Evolutionary conservation across 2,329 filamentous ascomycete genomes (phyloP), one percentile per base, ranked within the genome.

Genomic region (Hawksworthiomyces lignivorus): DNA sequence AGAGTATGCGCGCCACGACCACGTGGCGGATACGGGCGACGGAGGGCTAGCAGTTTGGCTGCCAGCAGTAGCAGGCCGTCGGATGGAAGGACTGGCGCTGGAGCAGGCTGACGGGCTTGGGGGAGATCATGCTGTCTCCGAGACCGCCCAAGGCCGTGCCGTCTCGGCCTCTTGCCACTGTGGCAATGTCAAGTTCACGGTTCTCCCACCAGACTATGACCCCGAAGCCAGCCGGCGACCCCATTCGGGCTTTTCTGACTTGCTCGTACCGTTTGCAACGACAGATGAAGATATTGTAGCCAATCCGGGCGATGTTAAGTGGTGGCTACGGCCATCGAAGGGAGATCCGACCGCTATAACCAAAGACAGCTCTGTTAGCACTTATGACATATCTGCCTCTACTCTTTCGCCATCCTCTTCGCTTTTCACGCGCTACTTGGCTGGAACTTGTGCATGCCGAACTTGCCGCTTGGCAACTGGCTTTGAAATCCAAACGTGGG

Each of bases 401-500:
- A n/a, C n/a, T n/a, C n/a, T n/a, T n/a, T n/a, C n/a, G n/a, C n/a
- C n/a, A n/a, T n/a, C n/a, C n/a, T n/a, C n/a, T n/a, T n/a, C n/a
- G n/a, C n/a, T n/a, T n/a, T n/a, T n/a, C 11, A 20, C 36, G 8
- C 35, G 51, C 46, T 84, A 78, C 54, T 60, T 79, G 2, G 73
- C 76, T 3, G 75, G 76, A 2, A 68, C 72, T 7, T 84, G 80
- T 52, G 66, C 69, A 2, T 86, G 82, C 56, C 65, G 61, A 5
- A 74, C 75, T 3, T 87, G 82, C 54, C 74, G 80, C 6, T 62
- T 78, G 4, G 59, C 62, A 1, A 70, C 73, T 1, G 80, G 80
- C 4, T 80, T 77, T 48, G 77, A 83, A 43, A 70, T 84, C 35
- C 73, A 82, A 50, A 63, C 72, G 0, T 86, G 81, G 81, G 68